Conservation (phyloP, 208 protist genomes). For the Acanthamoeba royreba region DNA sequence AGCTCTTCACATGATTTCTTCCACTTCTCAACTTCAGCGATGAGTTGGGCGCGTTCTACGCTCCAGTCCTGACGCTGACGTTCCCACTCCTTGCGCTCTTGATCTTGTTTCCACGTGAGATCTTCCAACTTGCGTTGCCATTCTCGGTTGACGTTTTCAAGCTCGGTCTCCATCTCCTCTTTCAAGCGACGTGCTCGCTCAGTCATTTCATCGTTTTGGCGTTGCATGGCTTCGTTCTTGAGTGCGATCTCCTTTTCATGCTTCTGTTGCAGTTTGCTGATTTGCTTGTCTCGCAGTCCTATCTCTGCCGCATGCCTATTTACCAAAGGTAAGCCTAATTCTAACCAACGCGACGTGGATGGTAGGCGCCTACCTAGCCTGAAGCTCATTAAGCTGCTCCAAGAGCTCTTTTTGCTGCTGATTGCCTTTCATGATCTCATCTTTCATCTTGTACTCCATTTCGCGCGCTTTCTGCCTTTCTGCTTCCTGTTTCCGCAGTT, state of each 20-base stretch:
- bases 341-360: background rate
- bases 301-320: background rate
- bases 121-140: background rate
- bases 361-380: background rate
- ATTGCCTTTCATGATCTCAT: slow-evolving; percentile 11
- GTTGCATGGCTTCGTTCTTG: background rate
- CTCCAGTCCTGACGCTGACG: background rate
- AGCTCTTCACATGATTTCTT: background rate
- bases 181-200: background rate
- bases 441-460: background rate
- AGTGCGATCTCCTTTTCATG: background rate
- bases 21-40: background rate
- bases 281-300: background rate
- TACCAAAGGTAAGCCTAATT: background rate
- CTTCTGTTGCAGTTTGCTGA: background rate
- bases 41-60: background rate
- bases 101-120: background rate
- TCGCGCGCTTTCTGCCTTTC: background rate
- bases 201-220: background rate
- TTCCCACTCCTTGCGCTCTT: background rate
- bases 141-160: background rate
- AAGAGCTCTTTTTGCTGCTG: slow-evolving; percentile 5
- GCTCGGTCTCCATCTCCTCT: background rate
- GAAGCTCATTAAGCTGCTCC: background rate
- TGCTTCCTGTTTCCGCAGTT: background rate